Conservation (phyloP, 176 grass and related monocot species). For the Metroxylon sagu region DNA sequence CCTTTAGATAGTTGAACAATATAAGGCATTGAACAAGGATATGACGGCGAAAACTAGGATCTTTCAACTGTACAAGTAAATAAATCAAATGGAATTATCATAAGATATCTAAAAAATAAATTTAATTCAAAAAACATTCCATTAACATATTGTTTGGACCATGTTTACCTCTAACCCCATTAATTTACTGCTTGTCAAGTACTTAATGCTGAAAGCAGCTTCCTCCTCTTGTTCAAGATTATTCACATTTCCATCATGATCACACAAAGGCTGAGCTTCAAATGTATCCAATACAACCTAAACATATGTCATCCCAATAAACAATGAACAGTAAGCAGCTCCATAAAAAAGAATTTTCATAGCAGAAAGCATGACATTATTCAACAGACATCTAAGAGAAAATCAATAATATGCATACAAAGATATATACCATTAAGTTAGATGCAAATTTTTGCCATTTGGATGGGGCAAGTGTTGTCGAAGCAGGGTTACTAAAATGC, state of each 20-base stretch:
- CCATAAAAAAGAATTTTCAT: too few species aligned
- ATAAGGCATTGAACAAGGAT: conserved; percentile 98
- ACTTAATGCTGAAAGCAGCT: conserved; percentile 87
- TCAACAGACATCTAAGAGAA: too few species aligned
- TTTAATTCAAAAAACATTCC: neutral
- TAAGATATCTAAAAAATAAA: too few species aligned
- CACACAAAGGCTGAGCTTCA: conserved; percentile 92
- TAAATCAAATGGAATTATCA: too few species aligned
- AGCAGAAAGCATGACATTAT: too few species aligned
- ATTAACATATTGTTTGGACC: conserved; percentile 7
- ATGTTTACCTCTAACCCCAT: conserved; percentile 95
- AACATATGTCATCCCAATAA: conserved; percentile 6
- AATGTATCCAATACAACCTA: conserved; percentile 91
- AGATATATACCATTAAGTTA: conserved; percentile 52
- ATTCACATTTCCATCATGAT: conserved; percentile 83
- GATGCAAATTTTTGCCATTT: conserved; percentile 86
- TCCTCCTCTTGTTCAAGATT: conserved; percentile 85
- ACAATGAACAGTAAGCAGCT: neutral
- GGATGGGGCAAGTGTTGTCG: conserved; percentile 42
- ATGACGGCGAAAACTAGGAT: conserved; percentile 92
- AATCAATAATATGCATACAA: neutral
- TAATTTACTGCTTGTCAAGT: conserved; percentile 95
- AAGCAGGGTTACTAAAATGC: conserved; percentile 77
- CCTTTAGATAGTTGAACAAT: conserved; percentile 94
- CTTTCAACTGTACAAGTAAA: conserved; percentile 64